Evolutionary conservation across 805 yeast genomes (phyloP), one percentile per base, ranked within the genome.

Genomic region (Wickerhamiella slavikovae): DNA sequence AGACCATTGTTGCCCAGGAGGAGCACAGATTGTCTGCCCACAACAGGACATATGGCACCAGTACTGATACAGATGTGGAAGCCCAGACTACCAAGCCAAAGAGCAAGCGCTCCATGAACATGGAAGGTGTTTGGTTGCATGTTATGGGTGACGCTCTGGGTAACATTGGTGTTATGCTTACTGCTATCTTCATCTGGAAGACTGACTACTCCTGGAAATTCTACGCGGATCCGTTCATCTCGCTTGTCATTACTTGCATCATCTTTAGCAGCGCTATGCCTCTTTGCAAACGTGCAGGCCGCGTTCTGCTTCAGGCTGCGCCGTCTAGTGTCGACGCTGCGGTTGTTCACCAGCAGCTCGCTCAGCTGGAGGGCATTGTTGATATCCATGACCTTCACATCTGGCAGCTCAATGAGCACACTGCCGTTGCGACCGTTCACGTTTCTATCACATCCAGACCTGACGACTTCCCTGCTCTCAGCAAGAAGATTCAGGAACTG

Each of bases 131-230:
- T 3, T 89, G 79, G 47, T 60, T 85, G 45, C 98, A 85, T 47
- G 98, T 89, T 9, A 38, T 89, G 41, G 96, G 96, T 26, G 98
- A 85, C 52, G 96, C 96, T 1, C 59, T 85, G 33, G 96, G 98
- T 38, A 85, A 85, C 48, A 56, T 85, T 31, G 96, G 96, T 39
- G 98, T 85, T 30, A 89, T 85, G 33, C 50, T 64, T 3, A 72
- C 94, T 2, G 98, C 96, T 3, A 38, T 85, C 21, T 74, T 85
- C 43, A 85, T 85, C 43, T 83, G 95, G 96, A 72, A 76, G 49
- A 80, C 96, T 0, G 74, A 80, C 41, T 85, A 65, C 49, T 59
- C 77, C 1, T 85, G 96, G 94, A 71, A 68, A 45, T 80, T 54
- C 49, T 78, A 78, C 47, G 60, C 74, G 33, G 98, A 85, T 51